Evolutionary conservation across 2,329 filamentous ascomycete genomes (phyloP).

Genomic region (Colletotrichum camelliae): DNA sequence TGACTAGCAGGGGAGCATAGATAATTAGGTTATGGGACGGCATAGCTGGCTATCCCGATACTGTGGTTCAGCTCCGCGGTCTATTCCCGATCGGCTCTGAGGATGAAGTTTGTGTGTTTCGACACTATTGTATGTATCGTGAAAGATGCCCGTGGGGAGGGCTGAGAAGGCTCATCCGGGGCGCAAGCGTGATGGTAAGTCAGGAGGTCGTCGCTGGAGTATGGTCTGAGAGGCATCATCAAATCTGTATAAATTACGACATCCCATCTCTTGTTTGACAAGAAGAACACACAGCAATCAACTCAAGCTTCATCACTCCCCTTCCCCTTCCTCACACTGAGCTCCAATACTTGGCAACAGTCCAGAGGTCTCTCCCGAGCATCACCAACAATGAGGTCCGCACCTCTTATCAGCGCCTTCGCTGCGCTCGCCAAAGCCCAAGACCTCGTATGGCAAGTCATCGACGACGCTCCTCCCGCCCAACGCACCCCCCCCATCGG

Average conservation of each 20-base stretch:
- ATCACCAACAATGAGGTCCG: background rate
- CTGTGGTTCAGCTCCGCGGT: background rate
- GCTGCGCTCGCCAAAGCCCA: background rate
- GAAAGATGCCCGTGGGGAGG: too few relatives aligned
- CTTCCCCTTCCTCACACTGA: background rate
- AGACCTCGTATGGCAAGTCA: background rate
- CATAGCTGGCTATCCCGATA: background rate
- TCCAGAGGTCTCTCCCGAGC: background rate
- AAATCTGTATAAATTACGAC: background rate
- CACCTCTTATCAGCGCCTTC: background rate
- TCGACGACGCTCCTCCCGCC: background rate
- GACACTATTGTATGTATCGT: background rate
- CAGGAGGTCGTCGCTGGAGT: background rate
- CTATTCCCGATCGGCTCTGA: background rate
- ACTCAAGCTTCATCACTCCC: background rate
- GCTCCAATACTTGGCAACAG: accelerated
- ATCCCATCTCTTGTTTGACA: accelerated
- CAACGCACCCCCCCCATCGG: background rate
- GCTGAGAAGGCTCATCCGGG: background rate
- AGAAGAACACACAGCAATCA: background rate
- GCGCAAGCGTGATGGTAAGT: background rate
- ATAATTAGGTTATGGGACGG: background rate
- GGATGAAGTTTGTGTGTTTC: background rate
- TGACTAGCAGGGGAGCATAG: background rate
- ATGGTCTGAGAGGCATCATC: background rate